Conservation (phyloP, 441 rosid genomes). For the Euphorbia corollata region DNA sequence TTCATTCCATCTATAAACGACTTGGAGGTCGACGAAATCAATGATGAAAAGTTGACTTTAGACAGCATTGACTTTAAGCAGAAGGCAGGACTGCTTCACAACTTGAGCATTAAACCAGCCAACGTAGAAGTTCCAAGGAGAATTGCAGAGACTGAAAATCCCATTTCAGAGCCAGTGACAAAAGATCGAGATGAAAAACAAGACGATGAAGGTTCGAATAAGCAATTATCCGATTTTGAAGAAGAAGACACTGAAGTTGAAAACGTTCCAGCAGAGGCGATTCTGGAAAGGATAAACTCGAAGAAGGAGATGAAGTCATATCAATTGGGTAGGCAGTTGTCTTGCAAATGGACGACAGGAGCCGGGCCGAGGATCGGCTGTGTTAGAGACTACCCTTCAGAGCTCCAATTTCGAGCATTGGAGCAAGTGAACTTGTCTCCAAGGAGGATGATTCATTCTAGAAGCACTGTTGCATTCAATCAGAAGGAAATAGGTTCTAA, state of each 20-base stretch:
- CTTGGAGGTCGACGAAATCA: constrained; percentile 28
- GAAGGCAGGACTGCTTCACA: constrained; percentile 18
- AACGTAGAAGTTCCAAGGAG: constrained; percentile 41
- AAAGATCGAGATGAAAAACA: constrained; percentile 34
- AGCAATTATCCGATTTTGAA: constrained; percentile 13
- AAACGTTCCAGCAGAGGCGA: constrained; percentile 43
- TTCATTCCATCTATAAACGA: constrained; percentile 25
- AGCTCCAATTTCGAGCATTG: constrained; percentile 68
- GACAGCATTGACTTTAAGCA: constrained; percentile 21
- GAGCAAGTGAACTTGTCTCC: constrained; percentile 84
- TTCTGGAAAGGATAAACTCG: constrained; percentile 65
- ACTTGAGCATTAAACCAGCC: constrained; percentile 29
- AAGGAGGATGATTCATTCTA: constrained; percentile 36
- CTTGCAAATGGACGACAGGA: constrained; percentile 89
- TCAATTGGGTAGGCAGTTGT: constrained; percentile 71
- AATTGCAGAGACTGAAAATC: constrained; percentile 9
- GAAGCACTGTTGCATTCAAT: constrained; percentile 18
- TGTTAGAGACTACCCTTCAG: constrained; percentile 78
- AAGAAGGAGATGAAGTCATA: constrained; percentile 53
- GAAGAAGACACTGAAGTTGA: constrained; percentile 34
- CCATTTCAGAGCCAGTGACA: constrained; percentile 17
- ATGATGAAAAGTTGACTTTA: constrained; percentile 19
- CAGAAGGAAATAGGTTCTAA: constrained; percentile 22
- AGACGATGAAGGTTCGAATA: not conserved
- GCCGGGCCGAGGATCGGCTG: constrained; percentile 99